Evolutionary conservation across 2,329 filamentous ascomycete genomes (phyloP), one percentile per base, ranked within the genome.

Genomic region (Fusarium caatingaense): DNA sequence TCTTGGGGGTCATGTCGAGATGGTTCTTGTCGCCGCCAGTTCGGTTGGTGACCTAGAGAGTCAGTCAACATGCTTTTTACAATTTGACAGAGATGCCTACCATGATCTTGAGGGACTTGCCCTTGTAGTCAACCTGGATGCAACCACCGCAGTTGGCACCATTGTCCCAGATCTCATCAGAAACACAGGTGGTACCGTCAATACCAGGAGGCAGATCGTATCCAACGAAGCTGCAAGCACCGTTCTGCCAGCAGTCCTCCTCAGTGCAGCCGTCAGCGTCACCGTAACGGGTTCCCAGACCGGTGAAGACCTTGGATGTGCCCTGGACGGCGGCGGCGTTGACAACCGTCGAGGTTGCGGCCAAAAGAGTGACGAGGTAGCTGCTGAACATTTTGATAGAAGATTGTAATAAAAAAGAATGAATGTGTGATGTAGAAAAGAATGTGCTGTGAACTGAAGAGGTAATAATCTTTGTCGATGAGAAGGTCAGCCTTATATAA

Each of bases 1-100:
- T 64, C 12, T 59, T 25, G 9, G 60, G 60, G 20, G 60, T 64
- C 60, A 64, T 64, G 13, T 64, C 60, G n/a, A 64, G 60, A 49
- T 64, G 59, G 48, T 44, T 57, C 49, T 64, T 64, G 25, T 64
- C 42, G 13, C 60, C 60, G 5, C 49, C 60, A 18, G 60, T 64
- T 30, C 62, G 56, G 34, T 64, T 64, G 28, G 60, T 64, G 8
- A 64, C 60, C 58, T 63, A 5, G 2, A 0, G 1, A 46, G 8
- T 54, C 16, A 28, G 27, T 12, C 2, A 28, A 28, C 11, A 6
- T 28, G 27, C 27, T 28, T 4, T 11, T 12, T 28, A 28, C 11
- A 28, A 0, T 28, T 28, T 2, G 2, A 28, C 27, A 28, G 27
- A 28, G 27, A 28, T 28, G 1, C 60, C 15, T 27, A 64, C 60